Evolutionary conservation across 176 grass and related monocot species (phyloP).

Genomic region (Oryza punctata): DNA sequence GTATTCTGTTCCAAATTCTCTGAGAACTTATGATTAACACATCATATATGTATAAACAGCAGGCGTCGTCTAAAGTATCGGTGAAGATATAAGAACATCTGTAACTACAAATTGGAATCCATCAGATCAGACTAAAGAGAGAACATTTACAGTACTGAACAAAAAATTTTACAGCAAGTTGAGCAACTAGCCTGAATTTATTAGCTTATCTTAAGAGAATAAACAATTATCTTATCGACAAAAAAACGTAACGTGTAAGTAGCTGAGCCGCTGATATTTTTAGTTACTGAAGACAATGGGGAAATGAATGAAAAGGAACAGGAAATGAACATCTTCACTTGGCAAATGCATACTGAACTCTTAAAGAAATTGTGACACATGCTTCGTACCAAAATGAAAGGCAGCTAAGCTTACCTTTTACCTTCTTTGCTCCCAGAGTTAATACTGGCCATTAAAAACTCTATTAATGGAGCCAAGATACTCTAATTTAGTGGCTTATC

Average conservation of each 20-base stretch:
- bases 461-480: conserved; percentile 21
- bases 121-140: background rate
- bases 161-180: background rate
- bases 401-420: conserved; percentile 14
- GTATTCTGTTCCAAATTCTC: conserved; percentile 39
- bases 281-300: background rate
- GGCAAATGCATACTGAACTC: background rate
- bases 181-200: conserved; percentile 9
- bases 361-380: background rate
- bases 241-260: background rate
- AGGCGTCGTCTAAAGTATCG: background rate
- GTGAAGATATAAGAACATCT: conserved; percentile 40
- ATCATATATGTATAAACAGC: conserved; percentile 23
- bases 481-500: conserved; percentile 19
- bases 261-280: background rate
- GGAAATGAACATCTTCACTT: background rate
- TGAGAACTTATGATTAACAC: conserved; percentile 28
- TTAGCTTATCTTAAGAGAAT: background rate
- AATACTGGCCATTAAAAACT: background rate
- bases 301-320: conserved; percentile 4
- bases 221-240: background rate
- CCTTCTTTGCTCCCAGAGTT: conserved; percentile 20
- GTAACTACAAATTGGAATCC: conserved; percentile 14
- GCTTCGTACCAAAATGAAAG: background rate
- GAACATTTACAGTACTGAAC: conserved; percentile 13